Base-by-base conservation (phyloP, 441 rosid species). In the Capsella rubella region DNA sequence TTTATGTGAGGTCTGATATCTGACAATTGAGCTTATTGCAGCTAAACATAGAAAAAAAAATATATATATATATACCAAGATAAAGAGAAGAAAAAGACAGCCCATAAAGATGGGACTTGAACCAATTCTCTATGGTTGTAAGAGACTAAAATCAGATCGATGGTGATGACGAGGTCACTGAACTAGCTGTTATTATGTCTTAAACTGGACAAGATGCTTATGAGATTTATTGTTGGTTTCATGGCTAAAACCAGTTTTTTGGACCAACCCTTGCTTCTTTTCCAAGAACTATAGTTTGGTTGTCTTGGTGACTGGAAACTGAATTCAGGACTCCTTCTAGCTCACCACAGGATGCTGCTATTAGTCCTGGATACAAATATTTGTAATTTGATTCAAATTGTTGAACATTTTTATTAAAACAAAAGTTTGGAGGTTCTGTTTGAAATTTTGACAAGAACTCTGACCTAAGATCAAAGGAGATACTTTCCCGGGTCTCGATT, bases 401-500 rank as follows among this genome's bases (percentile, higher is more conserved):
- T 3, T 54, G 2, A 54, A 14, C 16, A 54, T 32, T 5, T 51
- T 21, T 10, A 25, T 49, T 4, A 50, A 1, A 18, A 8, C 15
- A 9, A 50, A 59, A 25, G 63, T 59, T 43, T 16, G 32, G 18
- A 45, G 27, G 32, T 53, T 63, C 14, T 52, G 9, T 7, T 14
- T 7, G 11, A 55, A 55, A 55, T 4, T 6, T 14, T 43, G 12
- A 25, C 27, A 21, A 8, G 40, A 45, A 75, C 57, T 59, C 49
- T 31, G 72, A 94, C 99, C 99, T 83, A 81, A 67, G 81, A 95
- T 88, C 57, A 88, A 73, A 52, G 96, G 85, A 79, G 98, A 90
- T 45, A 95, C 93, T 73, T 89, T 87, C 71, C 90, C 90, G 0
- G 99, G 99, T 79, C 96, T 90, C 51, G 96, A 95, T 78, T 92